Conservation (phyloP, 1,284 basidiomycete species). For the Malassezia nana region DNA sequence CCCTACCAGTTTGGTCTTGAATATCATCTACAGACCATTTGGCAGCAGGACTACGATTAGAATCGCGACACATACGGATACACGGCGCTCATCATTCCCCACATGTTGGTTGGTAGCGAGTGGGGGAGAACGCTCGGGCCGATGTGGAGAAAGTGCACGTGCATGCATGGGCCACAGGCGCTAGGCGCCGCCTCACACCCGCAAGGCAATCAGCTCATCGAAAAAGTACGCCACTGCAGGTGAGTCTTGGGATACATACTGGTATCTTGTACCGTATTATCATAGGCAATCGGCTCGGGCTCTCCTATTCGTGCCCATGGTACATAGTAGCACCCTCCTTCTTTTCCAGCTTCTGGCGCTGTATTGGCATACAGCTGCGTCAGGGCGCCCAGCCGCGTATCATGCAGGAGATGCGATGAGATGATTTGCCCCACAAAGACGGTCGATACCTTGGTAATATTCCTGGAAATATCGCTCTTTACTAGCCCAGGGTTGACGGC, state of each 20-base stretch:
- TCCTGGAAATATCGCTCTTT: not conserved
- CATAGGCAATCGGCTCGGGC: conserved; percentile 16
- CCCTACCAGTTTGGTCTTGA: conserved; percentile 10
- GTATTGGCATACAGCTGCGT: conserved; percentile 28
- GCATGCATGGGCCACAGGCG: too few relatives aligned
- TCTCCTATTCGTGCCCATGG: conserved; percentile 25
- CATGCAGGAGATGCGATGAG: conserved; percentile 19
- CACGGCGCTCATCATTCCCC: not conserved
- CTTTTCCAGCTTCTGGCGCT: conserved; percentile 6
- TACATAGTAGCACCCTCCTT: conserved; percentile 24
- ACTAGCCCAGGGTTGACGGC: conserved; percentile 27
- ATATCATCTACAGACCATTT: conserved; percentile 8
- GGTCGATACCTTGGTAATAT: conserved; percentile 12
- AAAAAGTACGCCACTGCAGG: conserved; percentile 23
- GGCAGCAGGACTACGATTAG: not conserved
- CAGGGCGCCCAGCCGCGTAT: conserved; percentile 21
- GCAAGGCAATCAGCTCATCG: conserved; percentile 19
- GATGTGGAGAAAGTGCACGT: not conserved
- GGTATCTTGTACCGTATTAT: conserved; percentile 1
- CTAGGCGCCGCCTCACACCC: too few relatives aligned
- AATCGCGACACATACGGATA: conserved; percentile 1
- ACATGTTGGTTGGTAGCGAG: not conserved
- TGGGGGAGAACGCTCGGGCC: not conserved
- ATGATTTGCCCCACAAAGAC: conserved; percentile 10
- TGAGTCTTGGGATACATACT: conserved; percentile 6